Evolutionary conservation across 345 rosid genomes (phyloP).

Genomic region (Chamaenerion angustifolium): DNA sequence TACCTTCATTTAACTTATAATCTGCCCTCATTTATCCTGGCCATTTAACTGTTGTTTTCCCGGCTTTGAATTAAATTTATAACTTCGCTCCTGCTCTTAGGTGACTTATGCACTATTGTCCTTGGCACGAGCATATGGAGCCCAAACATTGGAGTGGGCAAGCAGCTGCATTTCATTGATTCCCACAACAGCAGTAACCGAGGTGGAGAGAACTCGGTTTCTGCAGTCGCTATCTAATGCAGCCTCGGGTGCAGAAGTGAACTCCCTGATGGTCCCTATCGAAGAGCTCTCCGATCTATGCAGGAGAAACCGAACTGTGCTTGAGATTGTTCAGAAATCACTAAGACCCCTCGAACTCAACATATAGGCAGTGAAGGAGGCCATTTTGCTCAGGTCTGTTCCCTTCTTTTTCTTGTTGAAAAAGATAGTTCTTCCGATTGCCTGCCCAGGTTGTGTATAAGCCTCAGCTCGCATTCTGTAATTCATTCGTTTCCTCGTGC

Average conservation of each 20-base stretch:
- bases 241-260: slow-evolving; percentile 60
- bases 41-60: too few relatives aligned
- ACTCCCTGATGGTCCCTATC: slow-evolving; percentile 39
- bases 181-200: slow-evolving; percentile 66
- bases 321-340: slow-evolving; percentile 84
- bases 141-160: slow-evolving; percentile 71
- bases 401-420: not conserved
- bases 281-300: slow-evolving; percentile 94
- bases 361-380: slow-evolving; percentile 14
- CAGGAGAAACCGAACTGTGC: slow-evolving; percentile 83
- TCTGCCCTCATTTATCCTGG: too few relatives aligned
- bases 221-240: slow-evolving; percentile 60
- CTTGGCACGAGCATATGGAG: slow-evolving; percentile 47
- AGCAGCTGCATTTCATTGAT: slow-evolving; percentile 50
- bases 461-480: not conserved
- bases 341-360: slow-evolving; percentile 74
- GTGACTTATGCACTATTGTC: slow-evolving; percentile 71
- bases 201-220: slow-evolving; percentile 55
- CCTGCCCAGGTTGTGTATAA: too few relatives aligned
- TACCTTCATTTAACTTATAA: too few relatives aligned
- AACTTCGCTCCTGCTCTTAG: slow-evolving; percentile 17
- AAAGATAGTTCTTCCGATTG: too few relatives aligned
- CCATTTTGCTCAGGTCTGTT: slow-evolving; percentile 34
- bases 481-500: not conserved
- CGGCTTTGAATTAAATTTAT: not conserved